Conservation (phyloP, 495 filamentous ascomycete species). For the Hapsidospora chrysogenum region DNA sequence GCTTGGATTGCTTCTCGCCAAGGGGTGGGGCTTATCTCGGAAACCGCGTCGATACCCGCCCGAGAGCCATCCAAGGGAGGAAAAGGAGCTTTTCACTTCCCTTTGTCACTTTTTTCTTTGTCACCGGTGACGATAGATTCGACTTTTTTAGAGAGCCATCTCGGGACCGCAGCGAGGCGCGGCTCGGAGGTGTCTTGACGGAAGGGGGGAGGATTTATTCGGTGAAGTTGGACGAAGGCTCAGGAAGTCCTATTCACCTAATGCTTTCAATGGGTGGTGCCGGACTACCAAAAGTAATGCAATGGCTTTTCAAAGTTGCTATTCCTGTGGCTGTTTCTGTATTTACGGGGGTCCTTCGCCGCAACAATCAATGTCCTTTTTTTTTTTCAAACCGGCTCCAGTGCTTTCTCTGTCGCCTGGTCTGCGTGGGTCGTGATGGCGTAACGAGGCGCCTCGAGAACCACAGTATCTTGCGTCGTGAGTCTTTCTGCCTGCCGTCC, state of each 20-base stretch:
- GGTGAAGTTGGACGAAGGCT: slow-evolving; percentile 3
- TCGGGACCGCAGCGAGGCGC: background rate
- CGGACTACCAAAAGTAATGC: slow-evolving; percentile 4
- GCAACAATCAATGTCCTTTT: too few species aligned
- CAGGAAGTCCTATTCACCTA: slow-evolving; percentile 3
- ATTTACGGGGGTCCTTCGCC: background rate
- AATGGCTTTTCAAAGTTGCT: slow-evolving; percentile 1
- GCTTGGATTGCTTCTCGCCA: background rate
- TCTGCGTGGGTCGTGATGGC: too few species aligned
- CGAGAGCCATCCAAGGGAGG: too few species aligned
- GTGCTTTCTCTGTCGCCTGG: too few species aligned
- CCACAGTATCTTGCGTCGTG: too few species aligned
- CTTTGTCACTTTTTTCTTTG: background rate
- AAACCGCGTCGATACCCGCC: too few species aligned
- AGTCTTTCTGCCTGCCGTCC: too few species aligned
- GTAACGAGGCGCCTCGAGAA: too few species aligned
- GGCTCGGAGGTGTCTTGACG: background rate
- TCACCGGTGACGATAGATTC: slow-evolving; percentile 2
- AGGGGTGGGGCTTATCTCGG: too few species aligned
- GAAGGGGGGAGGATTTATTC: background rate
- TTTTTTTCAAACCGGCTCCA: too few species aligned
- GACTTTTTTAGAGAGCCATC: slow-evolving; percentile 3
- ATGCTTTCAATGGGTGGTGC: slow-evolving; percentile 1
- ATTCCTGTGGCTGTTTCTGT: slow-evolving; percentile 1
- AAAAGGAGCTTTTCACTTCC: background rate